Conservation (phyloP, 306 rosid species). For the Pyrus pyrifolia region DNA sequence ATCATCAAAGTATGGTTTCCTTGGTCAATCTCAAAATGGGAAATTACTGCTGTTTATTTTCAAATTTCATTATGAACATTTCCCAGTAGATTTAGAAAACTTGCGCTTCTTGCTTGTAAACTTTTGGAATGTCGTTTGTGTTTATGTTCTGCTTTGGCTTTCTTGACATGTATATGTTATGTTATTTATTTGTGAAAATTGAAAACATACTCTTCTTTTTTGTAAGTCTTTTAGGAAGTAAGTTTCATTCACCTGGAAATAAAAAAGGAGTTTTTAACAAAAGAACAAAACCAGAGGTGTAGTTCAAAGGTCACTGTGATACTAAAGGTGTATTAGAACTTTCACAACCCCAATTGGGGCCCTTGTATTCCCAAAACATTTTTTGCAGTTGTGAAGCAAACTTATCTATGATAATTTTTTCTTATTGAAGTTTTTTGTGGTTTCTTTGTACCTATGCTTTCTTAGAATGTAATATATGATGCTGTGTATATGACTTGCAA, state of each 20-base stretch:
- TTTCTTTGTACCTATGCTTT: not conserved
- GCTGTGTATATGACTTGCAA: not conserved
- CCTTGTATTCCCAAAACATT: not conserved
- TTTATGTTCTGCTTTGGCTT: not conserved
- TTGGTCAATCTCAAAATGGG: not conserved
- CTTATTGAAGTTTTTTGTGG: not conserved
- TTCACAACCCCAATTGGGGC: not conserved
- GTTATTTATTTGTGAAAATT: not conserved
- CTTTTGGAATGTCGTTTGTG: not conserved
- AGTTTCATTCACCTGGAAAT: not conserved
- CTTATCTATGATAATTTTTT: not conserved
- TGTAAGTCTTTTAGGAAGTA: not conserved
- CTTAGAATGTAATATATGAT: not conserved
- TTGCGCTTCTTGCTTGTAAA: not conserved
- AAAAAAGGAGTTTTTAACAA: not conserved
- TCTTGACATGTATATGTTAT: not conserved
- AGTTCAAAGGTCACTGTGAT: not conserved
- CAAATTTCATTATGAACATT: not conserved
- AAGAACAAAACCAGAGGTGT: not conserved
- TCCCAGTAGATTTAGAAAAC: not conserved
- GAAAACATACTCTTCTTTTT: not conserved
- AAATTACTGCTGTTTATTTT: not conserved
- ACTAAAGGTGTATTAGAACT: not conserved
- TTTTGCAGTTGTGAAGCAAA: not conserved
- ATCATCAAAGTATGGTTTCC: conserved; percentile 77